Percentiles rank a stretch among this genome's conserved stretches.
phyloP scores from a whole-genome alignment of 2,329 filamentous ascomycete species.

The Scedosporium boydii region DNA sequence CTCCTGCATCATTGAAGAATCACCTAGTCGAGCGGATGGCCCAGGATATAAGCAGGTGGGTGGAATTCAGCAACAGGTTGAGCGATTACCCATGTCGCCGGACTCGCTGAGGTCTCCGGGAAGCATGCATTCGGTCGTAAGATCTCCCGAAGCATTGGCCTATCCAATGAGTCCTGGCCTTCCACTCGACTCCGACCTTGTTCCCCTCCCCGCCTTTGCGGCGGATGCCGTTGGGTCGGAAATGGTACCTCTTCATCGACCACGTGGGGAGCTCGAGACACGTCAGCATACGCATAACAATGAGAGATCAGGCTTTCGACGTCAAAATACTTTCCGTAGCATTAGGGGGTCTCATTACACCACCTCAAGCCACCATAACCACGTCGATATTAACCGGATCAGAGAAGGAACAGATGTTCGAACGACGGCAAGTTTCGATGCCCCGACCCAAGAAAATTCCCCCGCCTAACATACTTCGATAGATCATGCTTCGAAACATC shows the following conservation, averaged over 20 bases:
- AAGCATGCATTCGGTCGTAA: no score
- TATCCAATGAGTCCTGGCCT: no score
- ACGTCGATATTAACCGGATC: conserved; percentile 52
- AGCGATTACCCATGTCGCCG: no score
- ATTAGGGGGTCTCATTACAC: conserved; percentile 36
- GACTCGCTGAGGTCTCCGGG: no score
- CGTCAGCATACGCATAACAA: background rate
- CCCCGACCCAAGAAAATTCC: background rate
- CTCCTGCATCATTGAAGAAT: no score
- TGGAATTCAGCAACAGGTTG: no score
- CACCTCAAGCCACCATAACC: conserved; percentile 45
- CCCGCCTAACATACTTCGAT: background rate
- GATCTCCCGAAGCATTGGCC: no score
- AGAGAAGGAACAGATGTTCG: conserved; percentile 60
- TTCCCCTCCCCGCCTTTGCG: background rate
- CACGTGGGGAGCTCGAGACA: background rate
- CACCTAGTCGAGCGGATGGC: no score
- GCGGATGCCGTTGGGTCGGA: background rate
- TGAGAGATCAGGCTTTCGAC: conserved; percentile 27
- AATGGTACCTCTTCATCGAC: background rate
- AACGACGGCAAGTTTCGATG: conserved; percentile 51
- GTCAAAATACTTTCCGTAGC: conserved; percentile 39
- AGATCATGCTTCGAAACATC: conserved; percentile 94
- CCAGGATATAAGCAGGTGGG: no score
- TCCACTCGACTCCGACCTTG: no score